These are phyloP conservation scores for Skeletonema menzelii DNA, from an alignment of 108 stramenopile species.

Conservation along the genomic window DNA sequence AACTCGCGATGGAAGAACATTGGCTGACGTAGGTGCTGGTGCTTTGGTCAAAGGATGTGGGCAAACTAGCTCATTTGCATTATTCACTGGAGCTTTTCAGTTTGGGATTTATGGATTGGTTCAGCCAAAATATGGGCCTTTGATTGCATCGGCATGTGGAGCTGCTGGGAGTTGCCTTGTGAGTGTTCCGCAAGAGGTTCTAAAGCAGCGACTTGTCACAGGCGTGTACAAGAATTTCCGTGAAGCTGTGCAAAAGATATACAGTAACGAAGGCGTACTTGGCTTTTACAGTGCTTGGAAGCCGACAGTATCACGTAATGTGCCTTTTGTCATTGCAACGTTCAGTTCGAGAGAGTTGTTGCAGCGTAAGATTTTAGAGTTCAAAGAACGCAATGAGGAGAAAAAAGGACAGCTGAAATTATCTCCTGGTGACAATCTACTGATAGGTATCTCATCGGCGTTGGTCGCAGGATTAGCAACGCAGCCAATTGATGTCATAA, in stretches of 20 bases:
- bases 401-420: neutral
- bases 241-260: conserved; percentile 53
- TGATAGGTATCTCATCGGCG: conserved; percentile 53
- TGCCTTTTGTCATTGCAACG: conserved; percentile 68
- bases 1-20: conserved; percentile 60
- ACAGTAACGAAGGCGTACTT: conserved; percentile 46
- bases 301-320: conserved; percentile 66
- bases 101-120: conserved; percentile 56
- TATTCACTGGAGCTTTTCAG: conserved; percentile 63
- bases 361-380: conserved; percentile 16
- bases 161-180: conserved; percentile 63
- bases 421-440: conserved; percentile 43
- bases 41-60: conserved; percentile 55
- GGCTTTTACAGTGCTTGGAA: conserved; percentile 70
- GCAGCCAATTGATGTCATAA: conserved; percentile 70
- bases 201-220: conserved; percentile 73
- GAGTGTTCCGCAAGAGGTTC: conserved; percentile 69
- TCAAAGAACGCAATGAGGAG: conserved; percentile 14
- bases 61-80: conserved; percentile 64
- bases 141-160: conserved; percentile 49
- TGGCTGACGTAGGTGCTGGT: conserved; percentile 51
- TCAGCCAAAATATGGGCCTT: conserved; percentile 30
- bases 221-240: conserved; percentile 66
- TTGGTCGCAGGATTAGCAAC: conserved; percentile 52
- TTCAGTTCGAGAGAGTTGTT: conserved; percentile 56